Evolutionary conservation across 352 stramenopile species (phyloP).

Genomic region (Globisporangium acanthophoron): DNA sequence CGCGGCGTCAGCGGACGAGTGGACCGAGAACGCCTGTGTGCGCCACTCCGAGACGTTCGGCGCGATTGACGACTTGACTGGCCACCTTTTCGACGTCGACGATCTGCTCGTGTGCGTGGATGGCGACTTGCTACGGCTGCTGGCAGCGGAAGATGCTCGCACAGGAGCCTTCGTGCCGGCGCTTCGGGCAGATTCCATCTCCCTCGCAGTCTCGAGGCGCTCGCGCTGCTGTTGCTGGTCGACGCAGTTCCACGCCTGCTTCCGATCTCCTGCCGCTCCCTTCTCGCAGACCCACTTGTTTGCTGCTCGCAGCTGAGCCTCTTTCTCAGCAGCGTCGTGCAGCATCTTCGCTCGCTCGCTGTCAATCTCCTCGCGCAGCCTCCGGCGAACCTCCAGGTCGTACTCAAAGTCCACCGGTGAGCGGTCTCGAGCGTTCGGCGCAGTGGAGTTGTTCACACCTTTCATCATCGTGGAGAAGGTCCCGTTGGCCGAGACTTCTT

Average conservation of each 20-base stretch:
- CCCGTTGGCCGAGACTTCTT: not conserved
- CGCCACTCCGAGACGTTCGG: slow-evolving; percentile 37
- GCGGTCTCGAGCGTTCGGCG: not conserved
- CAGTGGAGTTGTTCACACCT: not conserved
- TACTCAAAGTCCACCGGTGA: slow-evolving; percentile 66
- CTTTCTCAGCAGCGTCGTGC: slow-evolving; percentile 21
- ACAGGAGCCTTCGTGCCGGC: not conserved
- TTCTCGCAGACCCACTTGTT: slow-evolving; percentile 36
- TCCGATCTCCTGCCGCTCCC: slow-evolving; percentile 1
- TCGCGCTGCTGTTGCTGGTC: not conserved
- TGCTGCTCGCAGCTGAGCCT: slow-evolving; percentile 33
- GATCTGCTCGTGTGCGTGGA: slow-evolving; percentile 7
- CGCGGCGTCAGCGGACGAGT: slow-evolving; percentile 3
- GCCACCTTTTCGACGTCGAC: not conserved
- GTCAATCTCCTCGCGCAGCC: slow-evolving; percentile 56
- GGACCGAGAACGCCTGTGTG: slow-evolving; percentile 21
- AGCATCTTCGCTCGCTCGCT: slow-evolving; percentile 30
- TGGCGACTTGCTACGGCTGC: slow-evolving; percentile 2
- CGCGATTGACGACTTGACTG: slow-evolving; percentile 26
- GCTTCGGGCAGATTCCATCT: not conserved
- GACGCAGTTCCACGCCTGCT: slow-evolving; percentile 19
- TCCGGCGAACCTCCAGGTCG: slow-evolving; percentile 44
- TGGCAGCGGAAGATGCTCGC: slow-evolving; percentile 1
- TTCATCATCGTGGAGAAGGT: not conserved
- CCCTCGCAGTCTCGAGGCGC: not conserved